Conservation (phyloP, 192 early-diverging fungal genomes). For the Coemansia erecta region DNA sequence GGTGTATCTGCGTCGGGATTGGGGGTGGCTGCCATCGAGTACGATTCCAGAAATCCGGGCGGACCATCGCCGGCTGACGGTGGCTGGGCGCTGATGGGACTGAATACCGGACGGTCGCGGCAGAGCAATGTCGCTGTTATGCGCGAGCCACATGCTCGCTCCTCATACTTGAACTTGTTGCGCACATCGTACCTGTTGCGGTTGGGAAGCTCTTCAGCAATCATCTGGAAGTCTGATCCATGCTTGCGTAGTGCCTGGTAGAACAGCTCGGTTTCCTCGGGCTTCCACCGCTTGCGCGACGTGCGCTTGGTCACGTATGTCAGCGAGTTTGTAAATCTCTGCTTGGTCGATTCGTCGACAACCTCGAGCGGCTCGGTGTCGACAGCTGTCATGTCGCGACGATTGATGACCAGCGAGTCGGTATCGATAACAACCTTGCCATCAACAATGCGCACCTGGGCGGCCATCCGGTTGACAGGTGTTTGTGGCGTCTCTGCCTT, state of each 20-base stretch:
- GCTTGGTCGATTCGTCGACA: slow-evolving; percentile 41
- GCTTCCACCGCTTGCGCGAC: slow-evolving; percentile 38
- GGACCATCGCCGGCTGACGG: slow-evolving; percentile 5
- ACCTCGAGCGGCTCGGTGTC: slow-evolving; percentile 32
- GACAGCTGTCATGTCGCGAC: slow-evolving; percentile 33
- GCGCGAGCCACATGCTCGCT: slow-evolving; percentile 16
- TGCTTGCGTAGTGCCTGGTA: slow-evolving; percentile 35
- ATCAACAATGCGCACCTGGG: slow-evolving; percentile 49
- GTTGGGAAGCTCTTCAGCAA: slow-evolving; percentile 26
- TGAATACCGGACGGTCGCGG: slow-evolving; percentile 10
- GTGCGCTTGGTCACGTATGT: slow-evolving; percentile 38
- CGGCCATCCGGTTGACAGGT: slow-evolving; percentile 28
- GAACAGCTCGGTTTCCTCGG: slow-evolving; percentile 45
- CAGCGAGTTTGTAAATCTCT: slow-evolving; percentile 45
- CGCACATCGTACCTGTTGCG: slow-evolving; percentile 45
- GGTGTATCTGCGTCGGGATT: not conserved
- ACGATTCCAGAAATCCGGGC: slow-evolving; percentile 15
- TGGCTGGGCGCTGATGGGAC: not conserved
- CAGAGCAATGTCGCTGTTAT: slow-evolving; percentile 39
- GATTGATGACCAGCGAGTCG: slow-evolving; percentile 45
- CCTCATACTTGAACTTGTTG: slow-evolving; percentile 54
- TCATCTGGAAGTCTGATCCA: slow-evolving; percentile 52
- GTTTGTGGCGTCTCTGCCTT: not conserved
- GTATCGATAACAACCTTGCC: slow-evolving; percentile 47
- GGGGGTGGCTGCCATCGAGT: slow-evolving; percentile 21